Evolutionary conservation across 805 yeast genomes (phyloP), one percentile per base, ranked within the genome.

Genomic region (Debaryomyces maramus): DNA sequence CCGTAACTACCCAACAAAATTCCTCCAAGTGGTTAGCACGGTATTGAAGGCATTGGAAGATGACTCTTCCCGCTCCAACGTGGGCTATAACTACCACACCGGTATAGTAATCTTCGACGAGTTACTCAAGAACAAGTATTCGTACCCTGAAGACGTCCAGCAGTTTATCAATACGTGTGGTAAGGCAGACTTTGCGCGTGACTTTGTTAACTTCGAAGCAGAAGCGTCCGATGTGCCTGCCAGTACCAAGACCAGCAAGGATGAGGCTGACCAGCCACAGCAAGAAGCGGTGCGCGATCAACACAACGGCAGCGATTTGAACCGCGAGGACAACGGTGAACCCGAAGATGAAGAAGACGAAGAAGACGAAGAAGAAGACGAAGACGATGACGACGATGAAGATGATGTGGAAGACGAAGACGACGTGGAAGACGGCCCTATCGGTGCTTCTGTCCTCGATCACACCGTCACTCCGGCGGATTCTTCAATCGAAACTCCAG

Each of bases 171-270:
- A 43, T 15, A 24, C 36, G 21, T 45, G 59, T 38, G 45, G 41
- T 15, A 54, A 53, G 21, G 60, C 53, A 11, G 64, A 56, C 17
- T 64, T 64, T 34, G 42, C 54, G 6, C 52, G 51, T 18, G 68
- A 64, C 24, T 64, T 61, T 44, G 51, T 56, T 15, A 53, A 60
- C 41, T 58, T 57, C 34, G 55, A 51, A 26, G n/a, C n/a, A n/a
- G 44, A 46, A 16, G 46, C 28, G 20, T 22, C 20, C 20, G 40
- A 21, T 7, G 32, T 18, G 10, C 20, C 13, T 21, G 19, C 22
- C 20, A 27, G n/a, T 20, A 14, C 5, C 13, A 20, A 20, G 27
- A n/a, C 28, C 7, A 44, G 42, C 15, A 41, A 40, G 18, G 48
- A 35, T n/a, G 44, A 38, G 15, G 46, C 30, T 2, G 47, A 38